Evolutionary conservation across 768 basidiomycete species (phyloP).

Genomic region (Rhodocollybia butyracea): DNA sequence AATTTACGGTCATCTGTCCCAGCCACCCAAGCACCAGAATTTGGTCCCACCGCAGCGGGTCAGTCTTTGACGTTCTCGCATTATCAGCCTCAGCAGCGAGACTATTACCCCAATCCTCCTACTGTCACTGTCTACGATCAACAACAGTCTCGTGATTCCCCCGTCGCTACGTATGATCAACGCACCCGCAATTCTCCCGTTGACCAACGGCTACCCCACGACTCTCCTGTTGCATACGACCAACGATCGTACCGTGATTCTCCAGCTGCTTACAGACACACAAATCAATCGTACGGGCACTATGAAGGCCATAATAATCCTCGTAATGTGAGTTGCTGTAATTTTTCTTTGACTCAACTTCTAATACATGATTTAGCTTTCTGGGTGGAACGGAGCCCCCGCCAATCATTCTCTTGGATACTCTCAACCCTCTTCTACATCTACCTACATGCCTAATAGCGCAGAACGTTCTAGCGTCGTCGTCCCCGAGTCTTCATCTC

Average conservation of each 20-base stretch:
- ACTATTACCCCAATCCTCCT: slow-evolving; percentile 28
- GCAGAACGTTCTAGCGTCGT: not conserved
- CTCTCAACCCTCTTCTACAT: not conserved
- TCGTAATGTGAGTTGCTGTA: not conserved
- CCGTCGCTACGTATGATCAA: not conserved
- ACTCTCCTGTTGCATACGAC: too few species aligned
- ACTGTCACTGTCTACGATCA: not conserved
- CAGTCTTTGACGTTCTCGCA: slow-evolving; percentile 34
- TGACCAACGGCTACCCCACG: too few species aligned
- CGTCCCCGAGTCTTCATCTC: slow-evolving; percentile 1
- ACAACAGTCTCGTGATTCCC: not conserved
- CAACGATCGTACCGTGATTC: not conserved
- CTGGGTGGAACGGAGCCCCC: slow-evolving; percentile 1
- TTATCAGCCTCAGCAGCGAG: slow-evolving; percentile 43
- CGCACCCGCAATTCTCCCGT: too few species aligned
- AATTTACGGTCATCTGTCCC: slow-evolving; percentile 1
- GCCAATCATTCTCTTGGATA: not conserved
- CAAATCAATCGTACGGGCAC: not conserved
- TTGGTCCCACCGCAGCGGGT: not conserved
- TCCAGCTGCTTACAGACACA: not conserved
- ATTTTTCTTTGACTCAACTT: not conserved
- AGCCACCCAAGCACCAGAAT: not conserved
- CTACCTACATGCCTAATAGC: not conserved
- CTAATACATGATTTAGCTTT: not conserved
- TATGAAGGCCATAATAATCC: not conserved